Conservation (phyloP, 2,329 filamentous ascomycete species). For the Ambrosiella xylebori region DNA sequence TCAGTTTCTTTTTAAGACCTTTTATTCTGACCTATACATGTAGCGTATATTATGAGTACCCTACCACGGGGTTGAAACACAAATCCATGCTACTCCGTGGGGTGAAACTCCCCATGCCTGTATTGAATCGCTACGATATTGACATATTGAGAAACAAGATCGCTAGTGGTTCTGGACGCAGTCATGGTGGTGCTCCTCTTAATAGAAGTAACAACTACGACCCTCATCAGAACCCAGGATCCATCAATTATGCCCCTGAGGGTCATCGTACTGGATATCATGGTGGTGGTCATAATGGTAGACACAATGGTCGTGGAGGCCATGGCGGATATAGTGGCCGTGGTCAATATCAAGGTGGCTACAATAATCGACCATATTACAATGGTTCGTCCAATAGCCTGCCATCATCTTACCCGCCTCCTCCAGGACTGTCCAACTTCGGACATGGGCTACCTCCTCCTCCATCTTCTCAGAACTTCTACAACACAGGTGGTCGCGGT, state of each 20-base stretch:
- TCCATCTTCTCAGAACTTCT: constrained; percentile 14
- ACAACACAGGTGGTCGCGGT: constrained; percentile 12
- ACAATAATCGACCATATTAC: constrained; percentile 13
- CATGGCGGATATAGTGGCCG: background rate
- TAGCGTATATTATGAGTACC: constrained; percentile 77
- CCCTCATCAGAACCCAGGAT: constrained; percentile 5
- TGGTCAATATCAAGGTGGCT: constrained; percentile 7
- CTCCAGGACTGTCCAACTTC: constrained; percentile 28
- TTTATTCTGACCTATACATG: constrained; percentile 18
- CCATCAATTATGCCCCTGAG: constrained; percentile 21
- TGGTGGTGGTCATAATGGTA: constrained; percentile 5
- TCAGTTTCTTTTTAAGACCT: background rate
- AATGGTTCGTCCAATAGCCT: constrained; percentile 7
- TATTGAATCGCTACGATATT: constrained; percentile 59
- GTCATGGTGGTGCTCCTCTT: constrained; percentile 47
- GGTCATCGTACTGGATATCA: constrained; percentile 21
- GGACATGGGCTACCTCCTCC: constrained; percentile 27
- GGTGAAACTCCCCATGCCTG: constrained; percentile 52
- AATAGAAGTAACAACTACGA: constrained; percentile 20
- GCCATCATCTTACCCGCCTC: constrained; percentile 25
- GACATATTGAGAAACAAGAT: constrained; percentile 52
- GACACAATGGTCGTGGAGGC: constrained; percentile 3
- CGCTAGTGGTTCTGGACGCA: constrained; percentile 43
- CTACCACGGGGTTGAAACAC: constrained; percentile 52
- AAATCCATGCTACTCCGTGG: constrained; percentile 91